Evolutionary conservation across 768 basidiomycete species (phyloP), one percentile per base, ranked within the genome.

Genomic region (Pisolithus sp.): DNA sequence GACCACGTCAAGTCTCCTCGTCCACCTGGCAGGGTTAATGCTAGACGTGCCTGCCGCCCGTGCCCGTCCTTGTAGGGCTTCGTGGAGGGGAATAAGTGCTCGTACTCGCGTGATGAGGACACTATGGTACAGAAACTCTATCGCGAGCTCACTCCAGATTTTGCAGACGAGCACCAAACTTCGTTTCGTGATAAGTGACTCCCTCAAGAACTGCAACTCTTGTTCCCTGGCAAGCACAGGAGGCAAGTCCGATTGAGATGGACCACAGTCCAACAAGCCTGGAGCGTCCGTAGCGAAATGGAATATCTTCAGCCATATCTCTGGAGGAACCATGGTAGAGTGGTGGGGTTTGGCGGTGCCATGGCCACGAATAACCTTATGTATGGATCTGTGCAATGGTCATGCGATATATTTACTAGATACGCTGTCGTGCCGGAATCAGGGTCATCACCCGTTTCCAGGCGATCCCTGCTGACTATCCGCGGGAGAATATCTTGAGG

Each of bases 281-380:
- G 43, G 56, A 5, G 57, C 20, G 34, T 55, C 47, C 5, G 63
- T 56, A 10, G 61, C 61, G 30, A 59, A 50, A 31, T 31, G 17
- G 45, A 67, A 67, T 28, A 67, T 57, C 39, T 42, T 58, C 17
- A 63, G 55, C 66, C 66, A 67, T 38, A 67, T 49, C 53, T 66
- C 66, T 18, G 66, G 63, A 26, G 64, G 64, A 12, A 67, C 53
- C 34, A 34, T 34, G 34, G 12, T 34, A 15, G 34, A 34, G 34
- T 13, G 13, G 12, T 34, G 34, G 34, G 34, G 34, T 8, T 31
- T 34, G 34, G 12, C 13, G 34, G 12, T 34, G 12, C 13, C 34
- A 34, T 34, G 34, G 34, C 34, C 34, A 13, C 34, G 34, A 15
- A 34, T 15, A 34, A 5, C 13, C 34, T 34, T 34, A 34, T 15